A percentile compares a stretch with the other conserved stretches of the same genome.
Evolutionary conservation across 2,329 filamentous ascomycete species (phyloP).

Genomic region (Trichophyton benhamiae): DNA sequence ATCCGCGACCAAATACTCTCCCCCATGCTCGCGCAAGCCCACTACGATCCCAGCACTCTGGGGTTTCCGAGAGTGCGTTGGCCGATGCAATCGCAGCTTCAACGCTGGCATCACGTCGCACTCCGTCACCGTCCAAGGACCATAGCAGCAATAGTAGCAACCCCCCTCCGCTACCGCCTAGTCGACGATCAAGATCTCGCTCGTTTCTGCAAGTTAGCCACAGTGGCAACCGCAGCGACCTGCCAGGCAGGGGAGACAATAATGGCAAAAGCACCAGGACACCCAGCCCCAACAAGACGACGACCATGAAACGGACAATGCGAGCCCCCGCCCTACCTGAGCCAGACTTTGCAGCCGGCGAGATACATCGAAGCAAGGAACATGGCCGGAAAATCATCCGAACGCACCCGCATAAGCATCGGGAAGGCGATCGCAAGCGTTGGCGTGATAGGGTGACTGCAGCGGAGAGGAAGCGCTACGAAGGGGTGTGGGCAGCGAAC

Average conservation of each 20-base stretch:
- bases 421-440: constrained; percentile 36
- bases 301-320: constrained; percentile 31
- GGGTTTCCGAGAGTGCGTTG: constrained; percentile 18
- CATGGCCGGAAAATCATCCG: constrained; percentile 25
- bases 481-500: constrained; percentile 41
- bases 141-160: not conserved
- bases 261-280: not conserved
- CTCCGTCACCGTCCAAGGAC: constrained; percentile 27
- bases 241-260: not conserved
- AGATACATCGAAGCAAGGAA: constrained; percentile 15
- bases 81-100: constrained; percentile 38
- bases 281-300: constrained; percentile 24
- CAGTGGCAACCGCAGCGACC: not conserved
- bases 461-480: constrained; percentile 37
- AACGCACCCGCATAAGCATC: constrained; percentile 38
- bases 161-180: constrained; percentile 28
- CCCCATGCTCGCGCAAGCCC: not conserved
- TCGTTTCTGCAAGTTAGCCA: constrained; percentile 13
- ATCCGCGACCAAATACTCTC: not conserved
- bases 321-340: constrained; percentile 28
- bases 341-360: constrained; percentile 11
- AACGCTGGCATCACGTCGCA: constrained; percentile 33
- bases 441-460: constrained; percentile 35
- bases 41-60: constrained; percentile 1
- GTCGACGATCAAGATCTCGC: constrained; percentile 26